These are phyloP conservation scores for Tardiomyces digboiensis DNA, from an alignment of 1,139 yeast genomes.

Conservation along the genomic window DNA sequence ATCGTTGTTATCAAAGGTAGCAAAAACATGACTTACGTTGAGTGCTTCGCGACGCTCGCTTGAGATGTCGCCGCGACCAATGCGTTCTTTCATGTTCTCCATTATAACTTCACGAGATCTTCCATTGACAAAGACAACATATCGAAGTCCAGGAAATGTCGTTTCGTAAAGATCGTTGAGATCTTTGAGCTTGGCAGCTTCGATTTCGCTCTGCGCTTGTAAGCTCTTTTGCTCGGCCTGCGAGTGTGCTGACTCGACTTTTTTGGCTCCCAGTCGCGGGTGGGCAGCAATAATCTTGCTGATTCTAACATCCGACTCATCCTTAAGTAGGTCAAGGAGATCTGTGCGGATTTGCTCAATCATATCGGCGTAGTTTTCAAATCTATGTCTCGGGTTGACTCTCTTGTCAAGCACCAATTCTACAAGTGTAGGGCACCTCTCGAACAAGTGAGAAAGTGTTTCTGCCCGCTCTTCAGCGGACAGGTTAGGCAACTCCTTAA, in stretches of 20 bases:
- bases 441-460: constrained; percentile 50
- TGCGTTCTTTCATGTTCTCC: constrained; percentile 54
- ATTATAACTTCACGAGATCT: constrained; percentile 57
- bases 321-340: constrained; percentile 29
- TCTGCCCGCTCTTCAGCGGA: constrained; percentile 19
- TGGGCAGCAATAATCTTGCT: constrained; percentile 56
- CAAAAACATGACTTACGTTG: constrained; percentile 18
- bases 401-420: constrained; percentile 32
- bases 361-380: constrained; percentile 34
- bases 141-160: constrained; percentile 72
- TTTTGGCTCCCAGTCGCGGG: constrained; percentile 70
- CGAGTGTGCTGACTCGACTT: constrained; percentile 51
- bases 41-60: constrained; percentile 59
- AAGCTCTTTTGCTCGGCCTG: constrained; percentile 62
- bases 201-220: constrained; percentile 35
- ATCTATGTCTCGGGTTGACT: constrained; percentile 9
- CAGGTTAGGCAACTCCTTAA: constrained; percentile 12
- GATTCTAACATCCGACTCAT: constrained; percentile 15
- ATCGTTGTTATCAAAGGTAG: constrained; percentile 2
- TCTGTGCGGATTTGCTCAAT: constrained; percentile 40
- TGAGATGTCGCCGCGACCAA: constrained; percentile 40
- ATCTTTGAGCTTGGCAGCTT: constrained; percentile 36
- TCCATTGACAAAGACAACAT: constrained; percentile 90
- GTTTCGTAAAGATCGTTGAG: constrained; percentile 58
- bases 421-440: constrained; percentile 52